Conservation (phyloP, 768 basidiomycete genomes). For the Lentinula sp. region DNA sequence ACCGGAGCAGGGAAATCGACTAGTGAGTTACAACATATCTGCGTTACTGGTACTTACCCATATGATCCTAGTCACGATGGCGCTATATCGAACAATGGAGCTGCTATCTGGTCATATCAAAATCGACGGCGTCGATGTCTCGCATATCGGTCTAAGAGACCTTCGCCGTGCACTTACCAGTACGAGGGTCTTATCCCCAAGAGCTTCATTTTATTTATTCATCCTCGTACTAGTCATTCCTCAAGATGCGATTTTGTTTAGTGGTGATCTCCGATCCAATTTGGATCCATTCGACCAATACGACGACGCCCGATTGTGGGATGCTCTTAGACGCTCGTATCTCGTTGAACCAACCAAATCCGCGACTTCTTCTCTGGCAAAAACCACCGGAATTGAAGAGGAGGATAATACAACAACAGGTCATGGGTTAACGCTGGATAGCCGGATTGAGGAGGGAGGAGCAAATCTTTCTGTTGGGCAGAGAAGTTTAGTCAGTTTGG, state of each 20-base stretch:
- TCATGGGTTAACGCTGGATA: slow-evolving; percentile 38
- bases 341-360: no score
- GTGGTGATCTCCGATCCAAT: slow-evolving; percentile 58
- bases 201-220: no score
- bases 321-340: slow-evolving; percentile 33
- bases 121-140: slow-evolving; percentile 50
- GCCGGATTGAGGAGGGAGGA: slow-evolving; percentile 53
- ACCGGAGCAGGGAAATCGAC: slow-evolving; percentile 33
- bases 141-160: slow-evolving; percentile 35
- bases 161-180: no score
- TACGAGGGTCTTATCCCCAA: no score
- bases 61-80: slow-evolving; percentile 34
- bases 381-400: slow-evolving; percentile 32
- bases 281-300: slow-evolving; percentile 74
- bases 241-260: slow-evolving; percentile 11
- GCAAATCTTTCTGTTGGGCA: slow-evolving; percentile 68
- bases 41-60: slow-evolving; percentile 26
- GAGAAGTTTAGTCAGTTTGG: slow-evolving; percentile 61
- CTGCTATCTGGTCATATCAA: slow-evolving; percentile 44
- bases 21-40: slow-evolving; percentile 31
- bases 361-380: slow-evolving; percentile 34
- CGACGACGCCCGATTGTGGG: slow-evolving; percentile 59
- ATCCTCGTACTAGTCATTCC: no score
- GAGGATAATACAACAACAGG: slow-evolving; percentile 15
- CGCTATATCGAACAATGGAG: slow-evolving; percentile 28